Base-by-base conservation (phyloP, 2,329 filamentous ascomycete species). In the Cephalotrichum gorgonifer region DNA sequence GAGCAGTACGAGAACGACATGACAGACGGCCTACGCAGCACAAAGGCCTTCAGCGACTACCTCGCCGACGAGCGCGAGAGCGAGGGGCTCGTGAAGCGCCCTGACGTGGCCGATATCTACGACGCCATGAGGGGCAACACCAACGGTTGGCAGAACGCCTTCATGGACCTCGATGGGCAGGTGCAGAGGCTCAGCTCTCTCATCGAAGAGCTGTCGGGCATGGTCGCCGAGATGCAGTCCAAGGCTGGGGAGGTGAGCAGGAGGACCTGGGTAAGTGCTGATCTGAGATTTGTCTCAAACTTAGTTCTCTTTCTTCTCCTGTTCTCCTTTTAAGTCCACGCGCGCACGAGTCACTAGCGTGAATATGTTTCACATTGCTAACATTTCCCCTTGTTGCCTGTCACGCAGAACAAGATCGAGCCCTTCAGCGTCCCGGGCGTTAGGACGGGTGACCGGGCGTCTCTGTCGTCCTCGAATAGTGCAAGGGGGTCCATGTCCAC, bases 121-220 rank as follows among this genome's bases (percentile, higher is more conserved):
- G 78, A 83, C 38, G 88, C 90, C 33, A 97, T 97, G 90, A 85
- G 86, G 59, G 87, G 88, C 30, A 97, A 97, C 57, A 84, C 89
- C 8, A 86, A 94, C 54, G 89, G 90, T 41, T 97, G 91, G 91
- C 79, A 83, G 51, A 81, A 83, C 50, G 88, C 88, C 6, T 83
- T 95, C 58, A 75, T 81, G 48, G 84, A 85, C 49, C 73, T 96
- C 51, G 83, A 88, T 60, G 76, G 77, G 22, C 88, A 85, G 59
- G 83, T 84, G 14, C 78, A 83, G 53, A 75, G 78, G 42, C 71
- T 96, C 25, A 85, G 84, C 28, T 75, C 79, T 6, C 72, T 83
- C 27, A 74, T 95, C 38, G 76, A 81, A 35, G 81, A 85, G 63
- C 76, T 96, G 20, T 81, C 81, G 54, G 81, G 79, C 47, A 86